Base-by-base conservation (phyloP, 169 alveolate species). In the Plasmodium gallinaceum region DNA sequence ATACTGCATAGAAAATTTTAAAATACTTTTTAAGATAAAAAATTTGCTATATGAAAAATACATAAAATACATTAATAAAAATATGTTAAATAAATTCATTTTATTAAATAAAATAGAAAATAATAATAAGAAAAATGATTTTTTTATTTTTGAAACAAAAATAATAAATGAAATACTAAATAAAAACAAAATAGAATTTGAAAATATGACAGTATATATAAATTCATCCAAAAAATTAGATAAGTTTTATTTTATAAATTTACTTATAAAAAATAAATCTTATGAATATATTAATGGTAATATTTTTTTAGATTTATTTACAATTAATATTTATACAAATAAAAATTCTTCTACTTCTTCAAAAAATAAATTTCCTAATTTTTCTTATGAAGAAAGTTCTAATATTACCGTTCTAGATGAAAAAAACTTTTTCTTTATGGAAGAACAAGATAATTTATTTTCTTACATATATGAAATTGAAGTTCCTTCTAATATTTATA, bases 231-330 rank as follows among this genome's bases (percentile, higher is more conserved):
- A 68, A 42, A 54, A 83, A 32, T n/a, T 69, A 26, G 60, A 66
- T 32, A 68, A 68, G 16, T 39, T 18, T 18, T 69, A 83, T 45
- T 45, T 83, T 51, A 20, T 83, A 16, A 68, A 65, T 42, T 51
- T 66, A 46, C 51, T 83, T 9, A 57, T 54, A 12, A 83, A 83
- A 68, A 43, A 12, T 16, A 83, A 68, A 37, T 83, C 91, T 32
- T 83, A 83, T 72, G 91, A 83, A 83, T 83, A 83, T 68, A 83
- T 83, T 39, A 61, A 83, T 26, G 65, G 66, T 83, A 20, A 18
- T 39, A 6, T 83, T 54, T 83, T 83, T 51, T 48, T 83, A 37
- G 91, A 83, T 37, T 68, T 83, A 42, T 83, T 83, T 45, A 66
- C 26, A 52, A 58, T 83, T 22, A 60, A 83, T 62, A 68, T 68